phyloP scores from a whole-genome alignment of 2,329 filamentous ascomycete species.

The Scopulariopsis brevicaulis region DNA sequence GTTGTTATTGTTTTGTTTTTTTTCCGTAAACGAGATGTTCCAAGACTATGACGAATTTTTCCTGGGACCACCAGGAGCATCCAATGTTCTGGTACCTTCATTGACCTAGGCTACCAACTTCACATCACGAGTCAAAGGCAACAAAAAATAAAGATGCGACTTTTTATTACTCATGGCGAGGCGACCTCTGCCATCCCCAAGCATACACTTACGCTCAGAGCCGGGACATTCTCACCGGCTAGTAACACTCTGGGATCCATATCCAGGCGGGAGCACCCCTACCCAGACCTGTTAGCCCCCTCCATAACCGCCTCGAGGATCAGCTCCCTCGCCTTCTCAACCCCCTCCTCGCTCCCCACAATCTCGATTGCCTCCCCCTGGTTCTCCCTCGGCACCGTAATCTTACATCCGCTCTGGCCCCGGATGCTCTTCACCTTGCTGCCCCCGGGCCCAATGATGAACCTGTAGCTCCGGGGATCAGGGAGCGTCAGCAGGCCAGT shows the following conservation, averaged over 20 bases:
- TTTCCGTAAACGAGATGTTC: no score
- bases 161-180: background rate
- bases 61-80: no score
- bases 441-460: slow-evolving; percentile 80
- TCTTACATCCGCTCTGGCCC: slow-evolving; percentile 84
- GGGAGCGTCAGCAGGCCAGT: slow-evolving; percentile 84
- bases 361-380: slow-evolving; percentile 82
- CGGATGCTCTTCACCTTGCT: slow-evolving; percentile 89
- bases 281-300: slow-evolving; percentile 24
- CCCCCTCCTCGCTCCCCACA: slow-evolving; percentile 63
- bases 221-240: background rate
- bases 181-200: background rate
- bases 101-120: no score
- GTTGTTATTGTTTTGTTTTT: no score
- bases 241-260: background rate
- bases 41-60: no score
- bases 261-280: background rate
- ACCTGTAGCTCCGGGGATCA: slow-evolving; percentile 79
- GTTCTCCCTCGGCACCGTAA: slow-evolving; percentile 83
- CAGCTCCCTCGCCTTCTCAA: slow-evolving; percentile 78
- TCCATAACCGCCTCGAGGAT: slow-evolving; percentile 75
- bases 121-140: no score
- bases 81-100: no score
- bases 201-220: background rate
- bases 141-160: background rate